Conservation (phyloP, 768 basidiomycete genomes). For the Strobilomyces confusus region DNA sequence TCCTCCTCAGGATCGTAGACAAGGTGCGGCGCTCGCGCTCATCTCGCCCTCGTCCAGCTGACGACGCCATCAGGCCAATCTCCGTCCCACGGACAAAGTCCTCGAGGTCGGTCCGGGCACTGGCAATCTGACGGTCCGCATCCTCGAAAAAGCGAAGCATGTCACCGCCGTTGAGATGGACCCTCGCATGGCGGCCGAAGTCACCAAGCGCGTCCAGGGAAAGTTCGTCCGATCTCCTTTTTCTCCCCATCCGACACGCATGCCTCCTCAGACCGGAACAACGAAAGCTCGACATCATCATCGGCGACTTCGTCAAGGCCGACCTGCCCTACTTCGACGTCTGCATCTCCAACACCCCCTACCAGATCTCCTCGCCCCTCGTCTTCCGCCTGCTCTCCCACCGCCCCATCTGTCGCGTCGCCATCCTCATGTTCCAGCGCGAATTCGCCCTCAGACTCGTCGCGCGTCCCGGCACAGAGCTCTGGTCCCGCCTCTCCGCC, state of each 20-base stretch:
- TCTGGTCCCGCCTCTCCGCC: conserved; percentile 93
- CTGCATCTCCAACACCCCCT: conserved; percentile 98
- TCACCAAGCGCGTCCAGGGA: conserved; percentile 96
- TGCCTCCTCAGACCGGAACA: conserved; percentile 74
- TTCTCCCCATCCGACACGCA: background rate
- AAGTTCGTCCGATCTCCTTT: conserved; percentile 62
- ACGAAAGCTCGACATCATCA: conserved; percentile 88
- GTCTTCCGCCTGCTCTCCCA: conserved; percentile 97
- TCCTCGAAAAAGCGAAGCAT: conserved; percentile 89
- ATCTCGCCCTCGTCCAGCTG: background rate
- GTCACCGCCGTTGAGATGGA: conserved; percentile 97
- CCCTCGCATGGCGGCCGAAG: conserved; percentile 97
- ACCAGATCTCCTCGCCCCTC: conserved; percentile 97
- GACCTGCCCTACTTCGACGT: conserved; percentile 98
- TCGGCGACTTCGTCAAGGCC: conserved; percentile 98
- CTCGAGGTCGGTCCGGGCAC: conserved; percentile 98
- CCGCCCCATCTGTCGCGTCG: conserved; percentile 87
- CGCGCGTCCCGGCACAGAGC: conserved; percentile 73
- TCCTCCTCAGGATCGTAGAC: conserved; percentile 50
- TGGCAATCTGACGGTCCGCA: conserved; percentile 91
- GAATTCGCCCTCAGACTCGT: conserved; percentile 94
- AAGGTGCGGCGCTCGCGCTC: conserved; percentile 36
- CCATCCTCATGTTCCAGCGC: conserved; percentile 99
- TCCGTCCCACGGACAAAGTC: conserved; percentile 92
- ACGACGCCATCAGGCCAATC: conserved; percentile 59